These are phyloP conservation scores for Schizonepeta tenuifolia DNA, from an alignment of 257 asterid species.

Conservation along the genomic window DNA sequence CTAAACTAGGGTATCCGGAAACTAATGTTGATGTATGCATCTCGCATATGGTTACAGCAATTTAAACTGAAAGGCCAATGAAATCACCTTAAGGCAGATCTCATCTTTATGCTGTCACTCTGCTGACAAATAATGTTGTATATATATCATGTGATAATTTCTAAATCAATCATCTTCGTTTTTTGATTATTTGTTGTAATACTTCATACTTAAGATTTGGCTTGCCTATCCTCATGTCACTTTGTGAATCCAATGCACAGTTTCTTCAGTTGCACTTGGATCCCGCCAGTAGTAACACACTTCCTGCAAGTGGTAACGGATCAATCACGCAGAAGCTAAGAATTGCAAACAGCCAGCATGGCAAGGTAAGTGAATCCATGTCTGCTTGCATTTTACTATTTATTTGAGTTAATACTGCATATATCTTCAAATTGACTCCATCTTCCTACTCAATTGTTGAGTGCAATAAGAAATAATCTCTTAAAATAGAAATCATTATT, in stretches of 20 bases:
- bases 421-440: not conserved
- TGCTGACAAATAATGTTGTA: not conserved
- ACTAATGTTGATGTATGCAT: not conserved
- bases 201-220: not conserved
- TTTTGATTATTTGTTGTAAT: not conserved
- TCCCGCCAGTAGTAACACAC: slow-evolving; percentile 83
- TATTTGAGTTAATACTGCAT: not conserved
- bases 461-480: not conserved
- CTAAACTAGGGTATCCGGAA: slow-evolving; percentile 15
- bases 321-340: slow-evolving; percentile 71
- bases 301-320: slow-evolving; percentile 74
- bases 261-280: slow-evolving; percentile 97
- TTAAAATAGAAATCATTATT: not conserved
- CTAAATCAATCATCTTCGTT: not conserved
- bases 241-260: slow-evolving; percentile 48
- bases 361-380: slow-evolving; percentile 63
- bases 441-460: not conserved
- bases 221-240: slow-evolving; percentile 1
- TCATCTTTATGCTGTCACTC: slow-evolving; percentile 21
- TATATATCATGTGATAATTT: slow-evolving; percentile 15
- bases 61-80: slow-evolving; percentile 13
- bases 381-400: not conserved
- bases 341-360: slow-evolving; percentile 86
- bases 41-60: not conserved
- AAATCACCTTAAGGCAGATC: not conserved